Evolutionary conservation across 305 asterid species (phyloP).

Genomic region (Withania somnifera): DNA sequence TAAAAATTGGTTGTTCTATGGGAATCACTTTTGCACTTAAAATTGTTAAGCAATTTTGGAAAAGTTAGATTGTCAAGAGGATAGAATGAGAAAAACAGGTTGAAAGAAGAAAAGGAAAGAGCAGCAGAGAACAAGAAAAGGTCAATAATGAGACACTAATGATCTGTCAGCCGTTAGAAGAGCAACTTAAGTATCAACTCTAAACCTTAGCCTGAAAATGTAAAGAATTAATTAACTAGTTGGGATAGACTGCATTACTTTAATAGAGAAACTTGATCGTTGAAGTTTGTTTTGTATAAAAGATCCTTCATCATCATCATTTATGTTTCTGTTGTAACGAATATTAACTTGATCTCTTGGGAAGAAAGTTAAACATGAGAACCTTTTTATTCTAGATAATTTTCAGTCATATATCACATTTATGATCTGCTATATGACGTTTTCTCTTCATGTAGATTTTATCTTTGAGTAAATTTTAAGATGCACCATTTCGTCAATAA

Average conservation of each 20-base stretch:
- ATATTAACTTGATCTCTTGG: too few species aligned
- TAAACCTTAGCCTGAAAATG: background rate
- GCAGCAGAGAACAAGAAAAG: background rate
- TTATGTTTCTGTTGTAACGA: background rate
- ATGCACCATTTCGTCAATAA: too few species aligned
- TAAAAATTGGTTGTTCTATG: background rate
- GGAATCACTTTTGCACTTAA: background rate
- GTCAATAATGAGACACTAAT: background rate
- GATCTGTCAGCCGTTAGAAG: background rate
- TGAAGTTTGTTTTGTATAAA: background rate
- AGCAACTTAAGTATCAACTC: background rate
- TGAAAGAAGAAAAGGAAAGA: background rate
- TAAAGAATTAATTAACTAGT: background rate
- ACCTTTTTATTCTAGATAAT: too few species aligned
- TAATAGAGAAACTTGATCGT: background rate
- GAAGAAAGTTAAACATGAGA: too few species aligned
- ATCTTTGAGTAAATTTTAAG: too few species aligned
- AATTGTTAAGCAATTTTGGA: too few species aligned
- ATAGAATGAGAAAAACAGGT: background rate
- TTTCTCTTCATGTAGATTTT: too few species aligned
- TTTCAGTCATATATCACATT: too few species aligned
- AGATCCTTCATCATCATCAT: background rate
- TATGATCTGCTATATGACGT: too few species aligned
- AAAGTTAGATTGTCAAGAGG: background rate
- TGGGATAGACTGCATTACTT: background rate